These are phyloP conservation scores for Panicum virgatum DNA, from an alignment of 202 grass and related monocot genomes.

Conservation along the genomic window DNA sequence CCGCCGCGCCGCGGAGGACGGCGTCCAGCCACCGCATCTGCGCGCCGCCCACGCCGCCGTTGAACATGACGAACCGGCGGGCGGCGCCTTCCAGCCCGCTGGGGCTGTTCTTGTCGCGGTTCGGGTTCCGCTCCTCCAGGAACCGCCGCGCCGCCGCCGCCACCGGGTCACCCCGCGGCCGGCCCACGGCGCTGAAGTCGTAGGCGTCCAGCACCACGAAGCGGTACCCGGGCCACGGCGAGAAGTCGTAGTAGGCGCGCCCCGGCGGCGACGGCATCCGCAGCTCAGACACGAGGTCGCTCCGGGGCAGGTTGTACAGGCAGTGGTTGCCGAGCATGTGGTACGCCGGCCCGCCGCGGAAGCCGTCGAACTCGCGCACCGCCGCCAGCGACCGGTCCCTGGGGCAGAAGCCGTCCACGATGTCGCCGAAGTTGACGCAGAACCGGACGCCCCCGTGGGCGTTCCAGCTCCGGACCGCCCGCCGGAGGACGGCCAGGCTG, in stretches of 20 bases:
- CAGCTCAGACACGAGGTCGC: slow-evolving; percentile 46
- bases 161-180: slow-evolving; percentile 47
- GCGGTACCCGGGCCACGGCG: slow-evolving; percentile 41
- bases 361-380: slow-evolving; percentile 33
- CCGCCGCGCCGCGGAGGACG: slow-evolving; percentile 34
- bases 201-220: slow-evolving; percentile 68
- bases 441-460: slow-evolving; percentile 38
- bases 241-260: slow-evolving; percentile 61
- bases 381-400: slow-evolving; percentile 34
- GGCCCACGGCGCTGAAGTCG: slow-evolving; percentile 60
- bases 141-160: slow-evolving; percentile 43
- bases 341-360: slow-evolving; percentile 21
- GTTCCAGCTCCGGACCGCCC: slow-evolving; percentile 61
- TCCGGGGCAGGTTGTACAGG: slow-evolving; percentile 68
- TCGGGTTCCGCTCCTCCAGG: slow-evolving; percentile 55
- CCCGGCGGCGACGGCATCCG: slow-evolving; percentile 39
- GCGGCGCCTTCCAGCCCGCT: slow-evolving; percentile 39
- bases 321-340: slow-evolving; percentile 65
- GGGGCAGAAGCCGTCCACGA: slow-evolving; percentile 68
- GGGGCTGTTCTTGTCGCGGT: slow-evolving; percentile 64
- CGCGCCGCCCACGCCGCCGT: slow-evolving; percentile 53
- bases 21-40: slow-evolving; percentile 64
- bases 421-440: slow-evolving; percentile 72
- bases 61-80: slow-evolving; percentile 67
- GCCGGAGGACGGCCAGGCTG: slow-evolving; percentile 61